phyloP scores from a whole-genome alignment of 805 yeast species.

The Starmerella lactis-condensi region DNA sequence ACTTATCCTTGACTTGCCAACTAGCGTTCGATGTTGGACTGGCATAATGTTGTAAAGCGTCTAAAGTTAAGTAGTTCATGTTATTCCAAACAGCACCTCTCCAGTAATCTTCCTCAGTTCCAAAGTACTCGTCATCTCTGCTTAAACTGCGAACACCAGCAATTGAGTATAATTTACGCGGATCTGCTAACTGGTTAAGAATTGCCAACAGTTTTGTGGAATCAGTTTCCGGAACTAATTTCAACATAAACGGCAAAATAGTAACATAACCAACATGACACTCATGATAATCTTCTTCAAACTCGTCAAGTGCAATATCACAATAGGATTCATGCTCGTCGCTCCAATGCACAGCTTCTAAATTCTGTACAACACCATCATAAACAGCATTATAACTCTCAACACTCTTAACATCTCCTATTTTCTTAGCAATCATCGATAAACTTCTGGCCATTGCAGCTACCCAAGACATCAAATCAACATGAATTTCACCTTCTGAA shows the following conservation, averaged over 20 bases:
- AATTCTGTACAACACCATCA: constrained; percentile 37
- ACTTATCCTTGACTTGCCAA: constrained; percentile 22
- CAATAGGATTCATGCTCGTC: constrained; percentile 50
- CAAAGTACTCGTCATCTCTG: constrained; percentile 42
- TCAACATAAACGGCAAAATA: constrained; percentile 64
- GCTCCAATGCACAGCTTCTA: constrained; percentile 70
- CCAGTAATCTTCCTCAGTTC: constrained; percentile 84
- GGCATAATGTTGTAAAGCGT: constrained; percentile 43
- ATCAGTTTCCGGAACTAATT: constrained; percentile 33
- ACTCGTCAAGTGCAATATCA: constrained; percentile 61
- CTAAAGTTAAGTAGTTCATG: constrained; percentile 67
- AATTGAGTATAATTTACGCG: constrained; percentile 54
- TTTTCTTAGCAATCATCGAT: constrained; percentile 46
- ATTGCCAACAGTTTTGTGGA: constrained; percentile 33
- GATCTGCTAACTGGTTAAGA: constrained; percentile 43
- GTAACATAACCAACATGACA: constrained; percentile 84
- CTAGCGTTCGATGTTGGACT: constrained; percentile 20
- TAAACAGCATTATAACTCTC: constrained; percentile 36
- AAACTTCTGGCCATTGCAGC: constrained; percentile 81
- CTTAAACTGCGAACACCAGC: constrained; percentile 74
- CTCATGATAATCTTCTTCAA: constrained; percentile 44
- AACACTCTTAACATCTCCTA: constrained; percentile 43
- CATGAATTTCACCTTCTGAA: constrained; percentile 75
- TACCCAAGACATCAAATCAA: constrained; percentile 81
- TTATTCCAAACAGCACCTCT: constrained; percentile 86